Conservation (phyloP, 805 yeast genomes). For the Candida tibetensis region DNA sequence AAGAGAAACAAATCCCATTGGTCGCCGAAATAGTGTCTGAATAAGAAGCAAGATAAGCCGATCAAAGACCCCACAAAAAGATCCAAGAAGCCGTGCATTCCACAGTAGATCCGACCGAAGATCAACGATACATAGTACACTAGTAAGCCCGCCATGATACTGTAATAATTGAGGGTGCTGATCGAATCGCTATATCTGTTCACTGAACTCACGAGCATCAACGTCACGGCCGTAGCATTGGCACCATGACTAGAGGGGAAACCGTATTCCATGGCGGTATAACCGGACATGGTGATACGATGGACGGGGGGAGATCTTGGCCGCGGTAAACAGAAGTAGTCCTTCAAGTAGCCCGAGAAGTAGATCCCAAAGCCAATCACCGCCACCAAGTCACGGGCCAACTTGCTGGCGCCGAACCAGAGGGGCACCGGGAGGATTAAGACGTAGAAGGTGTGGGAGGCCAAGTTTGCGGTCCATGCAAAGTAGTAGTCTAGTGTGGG, state of each 20-base stretch:
- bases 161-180: conserved; percentile 15
- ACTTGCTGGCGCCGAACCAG: conserved; percentile 67
- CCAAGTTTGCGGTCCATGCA: conserved; percentile 84
- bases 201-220: conserved; percentile 35
- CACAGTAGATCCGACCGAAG: conserved; percentile 86
- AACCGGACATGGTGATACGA: conserved; percentile 85
- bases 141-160: conserved; percentile 15
- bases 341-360: conserved; percentile 74
- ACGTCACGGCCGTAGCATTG: conserved; percentile 80
- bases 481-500: conserved; percentile 67
- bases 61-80: conserved; percentile 60
- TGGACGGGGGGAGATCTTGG: conserved; percentile 91
- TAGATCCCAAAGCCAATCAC: conserved; percentile 71
- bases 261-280: conserved; percentile 91
- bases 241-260: conserved; percentile 95
- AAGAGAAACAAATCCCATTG: conserved; percentile 48
- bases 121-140: conserved; percentile 64
- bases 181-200: conserved; percentile 7
- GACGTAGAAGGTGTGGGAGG: conserved; percentile 92
- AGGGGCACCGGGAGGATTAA: conserved; percentile 79
- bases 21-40: conserved; percentile 41
- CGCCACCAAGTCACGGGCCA: conserved; percentile 58
- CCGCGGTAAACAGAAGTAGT: conserved; percentile 84
- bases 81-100: conserved; percentile 95
- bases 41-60: conserved; percentile 54